These are phyloP conservation scores for Chlorella ohadii DNA, from an alignment of 139 green algal species.

Conservation along the genomic window DNA sequence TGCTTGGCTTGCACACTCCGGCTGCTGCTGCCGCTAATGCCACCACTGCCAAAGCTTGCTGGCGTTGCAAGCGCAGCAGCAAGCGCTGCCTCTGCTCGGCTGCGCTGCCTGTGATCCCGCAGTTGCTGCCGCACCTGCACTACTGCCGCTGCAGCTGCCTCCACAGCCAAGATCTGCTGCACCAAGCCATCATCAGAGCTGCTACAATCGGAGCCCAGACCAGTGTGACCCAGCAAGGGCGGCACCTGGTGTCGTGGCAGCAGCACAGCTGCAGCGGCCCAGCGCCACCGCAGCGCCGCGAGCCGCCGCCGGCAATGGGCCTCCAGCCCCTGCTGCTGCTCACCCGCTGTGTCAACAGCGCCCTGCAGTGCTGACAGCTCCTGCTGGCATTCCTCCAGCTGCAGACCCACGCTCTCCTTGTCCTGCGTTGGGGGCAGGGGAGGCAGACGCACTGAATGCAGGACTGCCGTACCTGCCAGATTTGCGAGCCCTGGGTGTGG, in stretches of 20 bases:
- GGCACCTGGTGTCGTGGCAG: background rate
- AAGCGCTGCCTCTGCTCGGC: background rate
- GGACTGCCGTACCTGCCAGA: too few species aligned
- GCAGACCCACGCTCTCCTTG: background rate
- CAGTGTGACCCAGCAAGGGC: background rate
- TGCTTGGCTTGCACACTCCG: background rate
- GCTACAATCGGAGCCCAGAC: background rate
- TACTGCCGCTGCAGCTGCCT: background rate
- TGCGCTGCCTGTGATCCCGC: background rate
- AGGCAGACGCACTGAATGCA: too few species aligned
- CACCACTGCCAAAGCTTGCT: too few species aligned
- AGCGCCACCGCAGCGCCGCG: constrained; percentile 26
- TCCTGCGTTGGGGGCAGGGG: too few species aligned
- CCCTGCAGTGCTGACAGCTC: background rate
- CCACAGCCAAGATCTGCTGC: background rate
- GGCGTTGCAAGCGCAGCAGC: background rate
- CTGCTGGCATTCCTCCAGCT: constrained; percentile 8
- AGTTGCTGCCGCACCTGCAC: background rate
- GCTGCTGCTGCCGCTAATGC: background rate
- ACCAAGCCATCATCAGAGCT: background rate
- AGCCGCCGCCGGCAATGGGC: background rate
- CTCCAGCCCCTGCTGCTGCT: background rate
- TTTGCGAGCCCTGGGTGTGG: too few species aligned
- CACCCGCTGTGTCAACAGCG: background rate
- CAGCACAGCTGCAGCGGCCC: constrained; percentile 1